Evolutionary conservation across 2,329 filamentous ascomycete genomes (phyloP), one percentile per base, ranked within the genome.

Genomic region (Nannizziopsis arthrosporioides): DNA sequence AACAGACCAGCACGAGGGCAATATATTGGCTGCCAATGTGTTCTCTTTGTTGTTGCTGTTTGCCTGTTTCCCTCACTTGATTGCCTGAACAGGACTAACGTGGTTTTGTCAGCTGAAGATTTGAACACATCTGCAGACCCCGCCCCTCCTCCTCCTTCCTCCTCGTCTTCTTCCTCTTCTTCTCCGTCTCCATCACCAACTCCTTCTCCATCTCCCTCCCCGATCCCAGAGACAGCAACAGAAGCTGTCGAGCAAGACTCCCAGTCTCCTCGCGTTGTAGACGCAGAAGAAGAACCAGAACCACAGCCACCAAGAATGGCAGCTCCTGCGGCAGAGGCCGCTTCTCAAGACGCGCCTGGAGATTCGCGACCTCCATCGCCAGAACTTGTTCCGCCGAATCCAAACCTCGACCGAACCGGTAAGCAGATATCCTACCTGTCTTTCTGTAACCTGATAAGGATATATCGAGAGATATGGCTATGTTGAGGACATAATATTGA

Each of bases 251-350:
- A 67, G 39, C 65, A 70, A 27, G 55, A 59, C 15, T 7, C 22
- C 22, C 4, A 27, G 22, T 27, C 22, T 71, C 68, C 1, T 68
- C 68, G 31, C 64, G 65, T 27, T 70, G 71, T 47, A 61, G 65
- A 40, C 66, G 67, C 4, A 59, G 57, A n/a, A 37, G 41, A n/a
- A 27, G 27, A 12, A 39, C 45, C 3, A 3, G 22, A 27, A 27
- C 4, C 3, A 27, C 4, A 27, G 22, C 22, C 22, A 27, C 10
- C 27, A 19, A 32, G 11, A 15, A 38, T 48, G 45, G 42, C 31
- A 39, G 18, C 49, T 39, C 41, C 45, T 47, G 38, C 39, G 45
- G 45, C 38, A 12, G 45, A 37, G 36, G 38, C 38, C 31, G 38
- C 39, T 47, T 9, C 17, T 42, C 17, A 30, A 27, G 45, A 41